phyloP scores from a whole-genome alignment of 192 early-diverging fungal genomes.

The Piromyces finnis region DNA sequence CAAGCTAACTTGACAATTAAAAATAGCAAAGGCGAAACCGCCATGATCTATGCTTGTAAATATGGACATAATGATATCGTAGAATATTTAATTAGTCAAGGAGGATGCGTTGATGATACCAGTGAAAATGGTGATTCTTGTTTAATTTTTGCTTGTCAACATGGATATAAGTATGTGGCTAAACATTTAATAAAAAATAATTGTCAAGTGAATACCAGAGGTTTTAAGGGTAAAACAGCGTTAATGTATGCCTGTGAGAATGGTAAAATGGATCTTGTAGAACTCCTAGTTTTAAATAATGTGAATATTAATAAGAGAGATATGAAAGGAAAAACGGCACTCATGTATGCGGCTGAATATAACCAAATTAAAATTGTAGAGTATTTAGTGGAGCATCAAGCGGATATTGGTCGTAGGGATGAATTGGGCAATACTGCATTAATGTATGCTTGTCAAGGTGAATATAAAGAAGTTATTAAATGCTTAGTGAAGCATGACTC shows the following conservation, averaged over 20 bases:
- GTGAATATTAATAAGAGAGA: neutral
- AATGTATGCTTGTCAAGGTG: neutral
- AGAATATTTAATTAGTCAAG: neutral
- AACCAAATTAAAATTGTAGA: neutral
- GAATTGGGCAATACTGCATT: neutral
- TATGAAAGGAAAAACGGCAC: neutral
- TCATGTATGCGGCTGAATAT: neutral
- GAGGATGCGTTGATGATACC: neutral
- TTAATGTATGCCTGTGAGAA: neutral
- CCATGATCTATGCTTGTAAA: neutral
- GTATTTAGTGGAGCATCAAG: neutral
- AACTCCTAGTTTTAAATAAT: neutral
- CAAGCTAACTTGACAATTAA: neutral
- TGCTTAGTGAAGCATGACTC: neutral
- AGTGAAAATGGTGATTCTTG: neutral
- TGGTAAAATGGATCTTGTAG: neutral
- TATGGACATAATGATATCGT: neutral
- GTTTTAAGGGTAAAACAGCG: neutral
- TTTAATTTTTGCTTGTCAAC: neutral
- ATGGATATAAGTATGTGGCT: neutral
- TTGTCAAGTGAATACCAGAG: neutral
- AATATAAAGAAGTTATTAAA: neutral
- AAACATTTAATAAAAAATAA: neutral
- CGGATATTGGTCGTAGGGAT: neutral
- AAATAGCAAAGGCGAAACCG: neutral